A percentile compares a stretch with the other conserved stretches of the same genome.
Evolutionary conservation across 2,329 filamentous ascomycete genomes (phyloP).

Genomic region (Penicillium freii): DNA sequence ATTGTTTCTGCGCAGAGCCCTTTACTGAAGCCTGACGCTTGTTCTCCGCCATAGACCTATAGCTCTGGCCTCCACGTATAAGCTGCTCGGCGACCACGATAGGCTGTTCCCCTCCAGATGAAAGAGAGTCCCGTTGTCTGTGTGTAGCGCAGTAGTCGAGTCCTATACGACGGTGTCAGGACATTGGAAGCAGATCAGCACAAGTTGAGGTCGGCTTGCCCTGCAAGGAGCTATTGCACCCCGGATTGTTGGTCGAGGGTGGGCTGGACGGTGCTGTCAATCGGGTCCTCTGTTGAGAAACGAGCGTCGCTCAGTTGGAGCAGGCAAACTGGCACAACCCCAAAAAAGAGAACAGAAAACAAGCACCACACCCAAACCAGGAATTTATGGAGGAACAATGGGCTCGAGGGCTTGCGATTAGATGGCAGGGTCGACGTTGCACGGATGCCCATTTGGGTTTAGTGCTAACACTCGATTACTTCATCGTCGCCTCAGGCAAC

Average conservation of each 20-base stretch:
- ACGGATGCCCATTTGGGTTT: slow-evolving; percentile 17
- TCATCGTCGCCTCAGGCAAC: slow-evolving; percentile 12
- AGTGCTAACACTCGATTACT: slow-evolving; percentile 14
- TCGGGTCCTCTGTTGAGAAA: slow-evolving; percentile 9
- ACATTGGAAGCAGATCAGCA: slow-evolving; percentile 9
- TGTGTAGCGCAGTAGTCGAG: slow-evolving; percentile 1
- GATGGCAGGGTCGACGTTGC: slow-evolving; percentile 19
- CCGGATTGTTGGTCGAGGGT: slow-evolving; percentile 1
- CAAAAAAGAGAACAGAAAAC: slow-evolving; percentile 9
- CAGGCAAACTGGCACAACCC: slow-evolving; percentile 5
- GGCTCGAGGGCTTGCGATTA: slow-evolving; percentile 7
- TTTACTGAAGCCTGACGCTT: slow-evolving; percentile 59
- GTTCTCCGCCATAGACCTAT: slow-evolving; percentile 52
- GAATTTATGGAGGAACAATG: slow-evolving; percentile 7
- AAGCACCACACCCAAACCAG: slow-evolving; percentile 9
- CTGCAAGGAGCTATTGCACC: slow-evolving; percentile 4
- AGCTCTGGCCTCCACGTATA: slow-evolving; percentile 1
- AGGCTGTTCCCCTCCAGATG: background rate
- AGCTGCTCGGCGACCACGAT: slow-evolving; percentile 1
- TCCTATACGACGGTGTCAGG: slow-evolving; percentile 6
- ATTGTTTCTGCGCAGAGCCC: slow-evolving; percentile 37
- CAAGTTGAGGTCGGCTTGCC: background rate
- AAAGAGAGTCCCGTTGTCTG: background rate
- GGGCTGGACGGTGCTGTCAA: slow-evolving; percentile 2
- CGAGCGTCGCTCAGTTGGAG: slow-evolving; percentile 7